Base-by-base conservation (phyloP, 1,284 basidiomycete genomes). In the Microbotryum intermedium region DNA sequence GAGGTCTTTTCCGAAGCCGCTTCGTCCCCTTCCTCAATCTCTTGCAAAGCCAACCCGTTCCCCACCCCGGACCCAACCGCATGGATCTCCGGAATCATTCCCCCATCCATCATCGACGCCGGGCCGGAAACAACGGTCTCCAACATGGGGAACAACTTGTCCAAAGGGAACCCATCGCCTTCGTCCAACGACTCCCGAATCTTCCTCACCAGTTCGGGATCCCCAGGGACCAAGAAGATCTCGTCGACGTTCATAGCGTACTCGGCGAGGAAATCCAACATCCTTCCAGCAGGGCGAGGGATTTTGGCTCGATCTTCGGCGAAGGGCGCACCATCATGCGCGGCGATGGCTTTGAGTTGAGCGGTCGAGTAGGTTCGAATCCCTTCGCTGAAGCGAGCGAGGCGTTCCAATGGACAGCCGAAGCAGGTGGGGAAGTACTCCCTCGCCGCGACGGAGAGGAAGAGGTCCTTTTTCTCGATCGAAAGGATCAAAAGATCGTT, bases 391-490 rank as follows among this genome's bases (percentile, higher is more conserved):
- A 67, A 55, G 6, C 42, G 45, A 2, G 45, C 50, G 34, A 67
- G 59, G 3, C 53, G 43, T 3, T 49, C 48, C 2, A 67, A 52
- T 3, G 28, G 44, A 2, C 59, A 46, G 5, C 58, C 63, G 43
- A 67, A 65, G 45, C 65, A 61, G 39, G 60, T 67, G 21, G 60
- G 63, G 1, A 13, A 2, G 21, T 62, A 65, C 6, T 50, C 23
- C 1, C 52, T 23, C 13, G 59, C 58, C 1, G 59, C 50, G 23
- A 67, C 57, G 8, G 60, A 44, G 26, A 65, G 59, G 50, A 67
- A 67, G 5, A 67, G 50, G 46, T 67, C 66, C 18, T 51, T 48
- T 34, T 60, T 65, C 30, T 62, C 58, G 46, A 62, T 48, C n/a
- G 59, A 59, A 13, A 65, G 42, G 43, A 67, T 50, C 48, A 67